Evolutionary conservation across 345 rosid species (phyloP).

Genomic region (Rhodomyrtus tomentosa): DNA sequence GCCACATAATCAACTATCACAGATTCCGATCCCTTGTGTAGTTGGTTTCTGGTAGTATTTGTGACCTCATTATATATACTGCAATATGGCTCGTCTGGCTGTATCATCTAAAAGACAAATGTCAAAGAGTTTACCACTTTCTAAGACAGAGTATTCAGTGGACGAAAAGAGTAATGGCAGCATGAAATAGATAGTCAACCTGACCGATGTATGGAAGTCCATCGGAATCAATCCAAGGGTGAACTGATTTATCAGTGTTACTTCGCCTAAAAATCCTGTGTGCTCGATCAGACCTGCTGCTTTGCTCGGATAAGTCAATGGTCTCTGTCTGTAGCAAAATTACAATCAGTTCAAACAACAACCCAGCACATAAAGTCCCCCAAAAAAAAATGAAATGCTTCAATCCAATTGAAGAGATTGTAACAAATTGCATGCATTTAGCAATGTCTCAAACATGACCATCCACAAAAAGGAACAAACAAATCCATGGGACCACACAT

Average conservation of each 20-base stretch:
- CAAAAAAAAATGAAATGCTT: neutral
- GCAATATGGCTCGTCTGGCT: constrained; percentile 63
- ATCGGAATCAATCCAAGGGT: constrained; percentile 62
- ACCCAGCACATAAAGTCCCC: neutral
- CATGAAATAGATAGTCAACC: constrained; percentile 25
- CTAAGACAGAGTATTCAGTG: neutral
- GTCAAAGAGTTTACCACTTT: neutral
- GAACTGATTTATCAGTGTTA: constrained; percentile 29
- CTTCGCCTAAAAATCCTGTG: constrained; percentile 48
- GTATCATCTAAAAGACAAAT: constrained; percentile 40
- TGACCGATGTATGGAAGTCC: constrained; percentile 95
- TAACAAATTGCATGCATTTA: neutral
- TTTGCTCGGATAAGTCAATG: constrained; percentile 55
- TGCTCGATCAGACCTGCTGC: constrained; percentile 31
- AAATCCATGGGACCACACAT: neutral
- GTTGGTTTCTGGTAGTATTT: constrained; percentile 16
- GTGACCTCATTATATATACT: constrained; percentile 48
- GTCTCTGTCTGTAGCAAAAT: constrained; percentile 63
- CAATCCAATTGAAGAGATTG: neutral
- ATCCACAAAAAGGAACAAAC: neutral
- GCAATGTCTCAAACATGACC: neutral
- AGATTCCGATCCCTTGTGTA: constrained; percentile 65
- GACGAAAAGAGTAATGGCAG: neutral
- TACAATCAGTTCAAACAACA: neutral
- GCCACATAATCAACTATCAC: constrained; percentile 72